phyloP scores from a whole-genome alignment of 768 basidiomycete species.

The Amanita thiersii region DNA sequence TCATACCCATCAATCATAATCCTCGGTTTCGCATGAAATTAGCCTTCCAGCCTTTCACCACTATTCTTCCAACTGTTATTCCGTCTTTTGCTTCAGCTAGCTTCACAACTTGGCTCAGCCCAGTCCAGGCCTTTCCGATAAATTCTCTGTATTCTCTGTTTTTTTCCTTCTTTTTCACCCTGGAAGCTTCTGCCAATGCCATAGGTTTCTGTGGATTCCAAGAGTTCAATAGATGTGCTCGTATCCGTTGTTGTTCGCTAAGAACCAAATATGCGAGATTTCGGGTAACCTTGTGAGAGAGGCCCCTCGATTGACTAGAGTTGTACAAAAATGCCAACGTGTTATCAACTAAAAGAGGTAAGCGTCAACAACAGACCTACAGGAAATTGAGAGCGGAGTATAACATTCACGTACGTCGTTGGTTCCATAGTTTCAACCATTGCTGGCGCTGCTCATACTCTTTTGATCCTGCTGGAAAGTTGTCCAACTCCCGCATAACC shows the following conservation, averaged over 20 bases:
- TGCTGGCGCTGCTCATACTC: conserved; percentile 23
- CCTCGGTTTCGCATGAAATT: conserved; percentile 4
- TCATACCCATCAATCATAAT: no score
- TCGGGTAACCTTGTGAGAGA: conserved; percentile 49
- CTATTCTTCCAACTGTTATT: conserved; percentile 42
- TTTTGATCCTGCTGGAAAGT: conserved; percentile 13
- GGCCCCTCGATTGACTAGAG: conserved; percentile 55
- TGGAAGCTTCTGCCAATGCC: conserved; percentile 14
- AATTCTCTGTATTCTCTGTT: conserved; percentile 18
- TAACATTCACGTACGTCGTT: conserved; percentile 34
- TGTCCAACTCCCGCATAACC: conserved; percentile 32
- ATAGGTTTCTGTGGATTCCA: conserved; percentile 10
- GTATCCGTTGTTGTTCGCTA: conserved; percentile 23
- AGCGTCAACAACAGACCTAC: not conserved
- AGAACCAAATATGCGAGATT: conserved; percentile 39
- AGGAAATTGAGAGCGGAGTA: not conserved
- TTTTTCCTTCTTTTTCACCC: conserved; percentile 11
- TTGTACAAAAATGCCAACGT: conserved; percentile 55
- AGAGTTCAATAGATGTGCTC: conserved; percentile 2
- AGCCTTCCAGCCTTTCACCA: conserved; percentile 12
- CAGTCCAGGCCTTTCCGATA: conserved; percentile 32
- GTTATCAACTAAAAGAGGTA: conserved; percentile 45
- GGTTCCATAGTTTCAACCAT: conserved; percentile 49
- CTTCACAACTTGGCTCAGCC: conserved; percentile 43
- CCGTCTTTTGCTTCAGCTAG: conserved; percentile 52